Base-by-base conservation (phyloP, 2,329 filamentous ascomycete genomes). In the Fusarium sp. region DNA sequence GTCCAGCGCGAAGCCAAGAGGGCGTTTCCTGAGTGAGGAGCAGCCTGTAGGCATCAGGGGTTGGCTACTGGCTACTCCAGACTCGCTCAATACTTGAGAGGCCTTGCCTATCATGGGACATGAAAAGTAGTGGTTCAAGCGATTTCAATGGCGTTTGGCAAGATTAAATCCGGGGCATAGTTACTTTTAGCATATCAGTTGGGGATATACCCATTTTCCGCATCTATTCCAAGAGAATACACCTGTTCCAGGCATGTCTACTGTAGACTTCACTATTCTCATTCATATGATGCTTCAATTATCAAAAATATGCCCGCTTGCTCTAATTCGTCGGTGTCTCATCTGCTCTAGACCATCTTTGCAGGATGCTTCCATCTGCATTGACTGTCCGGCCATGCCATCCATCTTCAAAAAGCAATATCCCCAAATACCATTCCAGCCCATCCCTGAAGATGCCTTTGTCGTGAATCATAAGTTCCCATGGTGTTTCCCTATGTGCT, bases 1-100 rank as follows among this genome's bases (percentile, higher is more conserved):
- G 73, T 82, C 36, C 58, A 63, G 36, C 61, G 42, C 2, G 69
- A 74, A 25, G 65, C 74, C 65, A 64, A 58, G 33, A 74, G 74
- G 60, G 54, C 59, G 20, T 36, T 69, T 35, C 72, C 73, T 36
- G 78, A 80, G 73, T 52, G 63, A 60, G 58, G 56, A 25, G 31
- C 25, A 38, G 10, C 45, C 16, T 29, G 3, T 27, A 6, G 9
- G 16, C 25, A 29, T 29, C 5, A 29, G 3, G 22, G 45, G 45
- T 27, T 45, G 40, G 20, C n/a, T 45, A 6, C n/a, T 42, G 38
- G 38, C 10, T 47, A 27, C 20, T 47, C 22, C 14, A 25, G 42
- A 27, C 14, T 16, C 13, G 4, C 3, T 31, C 25, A n/a, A 52
- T 11, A 52, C 25, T 50, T n/a, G 16, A n/a, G 9, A 20, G 47